Base-by-base conservation (phyloP, 805 yeast genomes). In the Kuraishia borneana region DNA sequence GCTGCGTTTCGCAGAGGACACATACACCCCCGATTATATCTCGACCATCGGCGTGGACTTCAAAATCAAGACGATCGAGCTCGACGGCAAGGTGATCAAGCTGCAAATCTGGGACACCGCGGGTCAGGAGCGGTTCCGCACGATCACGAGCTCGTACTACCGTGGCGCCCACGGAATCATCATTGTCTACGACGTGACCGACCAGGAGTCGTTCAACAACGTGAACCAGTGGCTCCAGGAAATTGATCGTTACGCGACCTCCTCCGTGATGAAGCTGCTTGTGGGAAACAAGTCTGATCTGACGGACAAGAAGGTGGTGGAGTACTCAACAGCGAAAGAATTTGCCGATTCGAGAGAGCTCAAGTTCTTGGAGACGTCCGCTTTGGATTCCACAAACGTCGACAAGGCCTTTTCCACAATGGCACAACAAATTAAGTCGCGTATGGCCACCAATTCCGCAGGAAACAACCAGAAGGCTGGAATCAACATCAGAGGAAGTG, bases 101-200 rank as follows among this genome's bases (percentile, higher is more conserved):
- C 73, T 92, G 54, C 98, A 92, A 65, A 89, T 92, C 54, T 92
- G 98, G 98, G 98, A 92, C 57, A 92, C 98, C 37, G 98, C 97
- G 9, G 98, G 98, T 31, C 98, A 92, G 66, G 98, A 92, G 61
- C 70, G 98, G 50, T 92, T 92, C 67, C 79, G 97, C 63, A 92
- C 98, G 34, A 89, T 89, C 63, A 92, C 97, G 9, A 83, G 96
- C 10, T 84, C 96, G 12, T 89, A 89, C 65, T 89, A 89, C 68
- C 81, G 98, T 59, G 98, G 98, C 37, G 96, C 97, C 9, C 97
- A 89, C 56, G 98, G 98, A 41, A 92, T 89, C 58, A 92, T 89
- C 50, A 89, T 89, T 48, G 98, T 89, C 35, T 89, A 92, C 59
- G 98, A 89, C 56, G 96, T 92, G 31, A 92, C 98, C 34, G 97